Base-by-base conservation (phyloP, 805 yeast species). In the Metschnikowia orientalis region DNA sequence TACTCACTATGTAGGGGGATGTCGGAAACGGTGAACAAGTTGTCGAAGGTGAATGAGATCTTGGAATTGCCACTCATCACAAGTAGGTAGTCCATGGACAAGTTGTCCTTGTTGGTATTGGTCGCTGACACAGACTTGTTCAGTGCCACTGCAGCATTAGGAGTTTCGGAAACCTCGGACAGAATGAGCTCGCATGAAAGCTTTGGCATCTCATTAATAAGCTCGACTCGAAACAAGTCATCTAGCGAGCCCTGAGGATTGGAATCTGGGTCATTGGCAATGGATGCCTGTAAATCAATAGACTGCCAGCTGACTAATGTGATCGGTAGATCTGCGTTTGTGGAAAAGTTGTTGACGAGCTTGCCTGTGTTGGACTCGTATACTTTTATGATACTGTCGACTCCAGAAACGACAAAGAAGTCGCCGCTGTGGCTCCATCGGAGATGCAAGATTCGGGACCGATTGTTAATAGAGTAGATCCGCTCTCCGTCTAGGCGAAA, bases 401-500 rank as follows among this genome's bases (percentile, higher is more conserved):
- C 41, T 6, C 77, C 78, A 2, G 70, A 46, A 2, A 73, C 52
- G 8, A 69, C 73, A 34, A 75, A 57, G 31, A 46, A 60, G 25
- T 56, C 56, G 0, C 74, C 74, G 37, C 53, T 55, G 10, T 50
- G 53, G 38, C 54, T 51, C 56, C 57, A 67, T 16, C 51, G 44
- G 6, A 62, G 53, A 11, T 51, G 53, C 4, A 53, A 35, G 18
- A 65, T 63, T 10, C 48, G 49, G 7, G 61, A 53, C 32, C 54
- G 53, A 31, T 63, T 55, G 28, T 63, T 60, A 17, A 70, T 55
- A 10, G 75, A 63, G 64, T 75, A 76, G 4, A 76, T 72, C 13
- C 72, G 45, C 38, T 70, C 72, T 1, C 79, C 81, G 37, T 69
- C 71, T 25, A 68, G 53, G 29, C 85, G 66, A 42, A 70, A 74